phyloP scores from a whole-genome alignment of 2,329 filamentous ascomycete genomes.

The Neonectria neomacrospora region DNA sequence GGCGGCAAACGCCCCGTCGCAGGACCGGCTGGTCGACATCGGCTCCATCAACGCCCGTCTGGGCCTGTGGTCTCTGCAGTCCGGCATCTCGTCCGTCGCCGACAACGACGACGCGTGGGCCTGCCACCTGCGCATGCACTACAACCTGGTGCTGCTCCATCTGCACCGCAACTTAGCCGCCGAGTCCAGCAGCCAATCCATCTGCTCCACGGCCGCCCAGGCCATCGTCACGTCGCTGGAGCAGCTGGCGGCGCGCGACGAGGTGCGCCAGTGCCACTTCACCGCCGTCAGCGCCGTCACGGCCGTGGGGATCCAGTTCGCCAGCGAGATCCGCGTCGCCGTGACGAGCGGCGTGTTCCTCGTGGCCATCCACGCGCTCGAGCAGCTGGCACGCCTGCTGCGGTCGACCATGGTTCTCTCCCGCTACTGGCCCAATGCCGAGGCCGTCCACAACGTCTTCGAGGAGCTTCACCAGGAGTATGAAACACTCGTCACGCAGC shows the following conservation, averaged over 20 bases:
- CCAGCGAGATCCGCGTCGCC: constrained; percentile 38
- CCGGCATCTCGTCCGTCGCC: constrained; percentile 39
- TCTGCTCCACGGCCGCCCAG: constrained; percentile 41
- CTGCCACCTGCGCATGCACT: constrained; percentile 42
- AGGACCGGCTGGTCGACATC: constrained; percentile 34
- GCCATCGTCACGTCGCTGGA: constrained; percentile 40
- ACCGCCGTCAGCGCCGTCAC: constrained; percentile 41
- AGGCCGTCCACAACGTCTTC: constrained; percentile 43
- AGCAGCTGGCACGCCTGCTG: constrained; percentile 32
- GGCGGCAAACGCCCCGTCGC: constrained; percentile 33
- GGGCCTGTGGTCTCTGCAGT: constrained; percentile 40
- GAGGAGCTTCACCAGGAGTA: constrained; percentile 41
- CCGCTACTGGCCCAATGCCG: constrained; percentile 39
- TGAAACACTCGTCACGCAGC: constrained; percentile 38
- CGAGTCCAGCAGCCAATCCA: constrained; percentile 35
- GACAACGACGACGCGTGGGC: constrained; percentile 38
- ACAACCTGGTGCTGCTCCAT: constrained; percentile 39
- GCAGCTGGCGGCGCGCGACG: constrained; percentile 34
- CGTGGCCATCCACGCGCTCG: constrained; percentile 37
- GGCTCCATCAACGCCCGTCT: constrained; percentile 38
- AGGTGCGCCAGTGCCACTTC: constrained; percentile 40
- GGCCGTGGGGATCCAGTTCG: constrained; percentile 40
- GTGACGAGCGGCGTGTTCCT: constrained; percentile 34
- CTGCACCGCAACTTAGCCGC: constrained; percentile 36
- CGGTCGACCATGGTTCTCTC: constrained; percentile 34